Evolutionary conservation across 305 asterid species (phyloP).

Genomic region (Caryopteris hybrid): DNA sequence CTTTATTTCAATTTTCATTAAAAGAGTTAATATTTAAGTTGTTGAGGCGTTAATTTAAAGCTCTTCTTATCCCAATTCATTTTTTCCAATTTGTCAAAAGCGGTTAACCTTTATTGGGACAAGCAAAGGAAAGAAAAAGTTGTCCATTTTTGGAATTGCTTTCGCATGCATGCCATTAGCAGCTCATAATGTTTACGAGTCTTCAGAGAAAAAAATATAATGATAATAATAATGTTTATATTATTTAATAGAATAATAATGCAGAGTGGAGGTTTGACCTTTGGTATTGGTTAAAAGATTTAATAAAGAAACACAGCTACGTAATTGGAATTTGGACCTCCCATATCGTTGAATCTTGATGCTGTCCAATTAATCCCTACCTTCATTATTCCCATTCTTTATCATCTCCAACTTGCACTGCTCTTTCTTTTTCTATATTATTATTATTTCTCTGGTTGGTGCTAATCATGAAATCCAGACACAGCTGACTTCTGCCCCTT

Average conservation of each 20-base stretch:
- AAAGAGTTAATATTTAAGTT: no score
- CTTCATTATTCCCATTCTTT: not conserved
- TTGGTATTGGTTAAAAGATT: not conserved
- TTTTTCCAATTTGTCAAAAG: no score
- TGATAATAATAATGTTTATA: no score
- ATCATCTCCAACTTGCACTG: slow-evolving; percentile 8
- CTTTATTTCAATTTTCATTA: no score
- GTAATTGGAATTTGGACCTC: slow-evolving; percentile 6
- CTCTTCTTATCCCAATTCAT: no score
- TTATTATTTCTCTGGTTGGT: not conserved
- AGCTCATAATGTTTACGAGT: not conserved
- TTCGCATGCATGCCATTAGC: not conserved
- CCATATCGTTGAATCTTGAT: slow-evolving; percentile 12
- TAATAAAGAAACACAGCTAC: not conserved
- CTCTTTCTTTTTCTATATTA: not conserved
- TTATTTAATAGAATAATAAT: not conserved
- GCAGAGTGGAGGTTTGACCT: not conserved
- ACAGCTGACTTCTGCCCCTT: not conserved
- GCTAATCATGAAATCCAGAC: not conserved
- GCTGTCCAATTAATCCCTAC: not conserved
- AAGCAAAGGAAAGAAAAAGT: no score
- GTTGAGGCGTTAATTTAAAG: no score
- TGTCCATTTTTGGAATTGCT: no score
- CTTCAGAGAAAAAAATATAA: no score
- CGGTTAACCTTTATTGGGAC: no score